Evolutionary conservation across 2,329 filamentous ascomycete species (phyloP).

Genomic region (Xylariaceae sp.): DNA sequence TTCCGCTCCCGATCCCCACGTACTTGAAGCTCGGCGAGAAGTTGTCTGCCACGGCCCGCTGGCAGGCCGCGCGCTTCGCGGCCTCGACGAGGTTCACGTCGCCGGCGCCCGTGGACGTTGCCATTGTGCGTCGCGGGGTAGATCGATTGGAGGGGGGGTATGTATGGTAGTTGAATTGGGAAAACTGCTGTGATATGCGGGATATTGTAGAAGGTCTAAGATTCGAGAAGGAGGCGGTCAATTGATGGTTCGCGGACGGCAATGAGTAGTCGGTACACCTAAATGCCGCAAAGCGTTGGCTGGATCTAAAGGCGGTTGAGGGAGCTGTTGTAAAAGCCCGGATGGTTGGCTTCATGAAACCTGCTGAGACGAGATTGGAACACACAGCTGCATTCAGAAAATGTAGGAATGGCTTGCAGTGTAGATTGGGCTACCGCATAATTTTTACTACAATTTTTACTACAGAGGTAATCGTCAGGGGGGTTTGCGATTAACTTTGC

Average conservation of each 20-base stretch:
- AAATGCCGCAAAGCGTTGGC: constrained; percentile 21
- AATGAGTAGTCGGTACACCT: constrained; percentile 1
- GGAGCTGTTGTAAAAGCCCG: constrained; percentile 8
- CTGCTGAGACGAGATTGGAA: background rate
- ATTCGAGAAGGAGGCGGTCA: background rate
- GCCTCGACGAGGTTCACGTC: constrained; percentile 62
- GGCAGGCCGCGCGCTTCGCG: constrained; percentile 78
- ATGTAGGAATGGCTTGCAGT: background rate
- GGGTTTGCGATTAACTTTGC: background rate
- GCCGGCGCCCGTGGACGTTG: constrained; percentile 18
- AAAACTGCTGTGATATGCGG: background rate
- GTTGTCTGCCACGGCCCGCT: constrained; percentile 69
- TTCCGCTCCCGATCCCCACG: constrained; percentile 84
- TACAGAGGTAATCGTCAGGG: background rate
- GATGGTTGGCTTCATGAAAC: constrained; percentile 19
- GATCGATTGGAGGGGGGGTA: background rate
- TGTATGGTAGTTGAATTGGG: constrained; percentile 1
- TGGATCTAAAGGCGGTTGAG: background rate
- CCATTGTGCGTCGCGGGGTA: constrained; percentile 21
- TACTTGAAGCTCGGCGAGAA: constrained; percentile 84
- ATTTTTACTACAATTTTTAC: background rate
- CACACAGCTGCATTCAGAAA: too few species aligned
- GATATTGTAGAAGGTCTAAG: background rate
- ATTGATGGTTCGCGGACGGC: background rate
- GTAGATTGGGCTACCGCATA: background rate